phyloP scores from a whole-genome alignment of 1,284 basidiomycete species.

The Irpex sp. region DNA sequence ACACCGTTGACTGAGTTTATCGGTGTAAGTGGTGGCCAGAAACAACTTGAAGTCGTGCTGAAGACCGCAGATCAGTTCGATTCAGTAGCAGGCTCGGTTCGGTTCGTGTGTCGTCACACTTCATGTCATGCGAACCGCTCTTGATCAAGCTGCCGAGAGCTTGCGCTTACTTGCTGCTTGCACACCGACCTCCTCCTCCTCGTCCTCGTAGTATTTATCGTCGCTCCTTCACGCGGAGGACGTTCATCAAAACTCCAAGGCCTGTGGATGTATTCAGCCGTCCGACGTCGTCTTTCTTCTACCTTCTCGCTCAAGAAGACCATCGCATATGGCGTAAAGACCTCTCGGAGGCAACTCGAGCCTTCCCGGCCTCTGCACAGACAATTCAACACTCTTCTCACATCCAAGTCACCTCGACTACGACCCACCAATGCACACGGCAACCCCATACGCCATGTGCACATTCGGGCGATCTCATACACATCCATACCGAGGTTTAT shows the following conservation, averaged over 20 bases:
- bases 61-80: not conserved
- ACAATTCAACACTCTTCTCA: conserved; percentile 52
- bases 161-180: not conserved
- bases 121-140: not conserved
- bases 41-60: not conserved
- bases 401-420: conserved; percentile 34
- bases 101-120: not conserved
- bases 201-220: not conserved
- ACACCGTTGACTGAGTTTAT: too few species aligned
- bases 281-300: conserved; percentile 37
- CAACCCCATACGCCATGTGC: conserved; percentile 52
- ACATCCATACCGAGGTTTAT: conserved; percentile 79
- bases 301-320: conserved; percentile 36
- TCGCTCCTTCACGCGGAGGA: not conserved
- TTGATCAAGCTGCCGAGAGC: not conserved
- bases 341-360: conserved; percentile 28
- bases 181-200: not conserved
- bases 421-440: conserved; percentile 41
- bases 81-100: not conserved
- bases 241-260: not conserved
- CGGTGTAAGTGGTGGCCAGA: too few species aligned
- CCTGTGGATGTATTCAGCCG: conserved; percentile 36
- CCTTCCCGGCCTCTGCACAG: conserved; percentile 41
- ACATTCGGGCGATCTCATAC: conserved; percentile 77
- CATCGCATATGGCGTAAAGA: conserved; percentile 46